These are phyloP conservation scores for Polyplosphaeria fusca DNA, from an alignment of 495 filamentous ascomycete species.

Conservation along the genomic window DNA sequence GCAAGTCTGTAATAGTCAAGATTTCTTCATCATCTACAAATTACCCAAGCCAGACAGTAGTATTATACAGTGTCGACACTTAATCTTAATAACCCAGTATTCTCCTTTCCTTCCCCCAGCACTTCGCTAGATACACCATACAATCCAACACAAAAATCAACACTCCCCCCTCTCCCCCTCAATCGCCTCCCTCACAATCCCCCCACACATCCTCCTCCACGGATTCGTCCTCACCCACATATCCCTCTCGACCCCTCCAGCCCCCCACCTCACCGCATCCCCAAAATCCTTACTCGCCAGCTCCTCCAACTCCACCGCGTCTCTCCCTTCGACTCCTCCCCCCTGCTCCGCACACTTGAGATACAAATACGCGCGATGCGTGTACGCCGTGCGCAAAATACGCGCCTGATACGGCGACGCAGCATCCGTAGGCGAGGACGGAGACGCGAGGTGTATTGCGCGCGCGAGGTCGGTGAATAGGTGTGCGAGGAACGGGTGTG, in stretches of 20 bases:
- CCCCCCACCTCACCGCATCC: slow-evolving; percentile 70
- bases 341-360: slow-evolving; percentile 56
- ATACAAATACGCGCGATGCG: slow-evolving; percentile 71
- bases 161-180: slow-evolving; percentile 72
- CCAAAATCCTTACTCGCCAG: slow-evolving; percentile 72
- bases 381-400: slow-evolving; percentile 67
- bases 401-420: slow-evolving; percentile 60
- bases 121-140: too few relatives aligned
- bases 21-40: too few relatives aligned
- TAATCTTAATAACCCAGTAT: too few relatives aligned
- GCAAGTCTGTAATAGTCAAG: too few relatives aligned
- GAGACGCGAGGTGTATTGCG: slow-evolving; percentile 63
- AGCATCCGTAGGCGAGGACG: slow-evolving; percentile 51
- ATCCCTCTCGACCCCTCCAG: slow-evolving; percentile 71
- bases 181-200: slow-evolving; percentile 82
- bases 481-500: slow-evolving; percentile 4
- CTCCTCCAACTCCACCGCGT: slow-evolving; percentile 61
- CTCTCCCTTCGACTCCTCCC: slow-evolving; percentile 42
- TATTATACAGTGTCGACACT: too few relatives aligned
- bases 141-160: too few relatives aligned
- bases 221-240: slow-evolving; percentile 81
- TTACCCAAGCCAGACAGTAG: too few relatives aligned
- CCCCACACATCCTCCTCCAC: slow-evolving; percentile 82
- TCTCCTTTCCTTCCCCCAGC: too few relatives aligned
- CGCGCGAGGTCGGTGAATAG: slow-evolving; percentile 59